A percentile compares a stretch with the other conserved stretches of the same genome.
Conservation (phyloP, 2,329 filamentous ascomycete genomes). For the Beauveria medogensis region DNA sequence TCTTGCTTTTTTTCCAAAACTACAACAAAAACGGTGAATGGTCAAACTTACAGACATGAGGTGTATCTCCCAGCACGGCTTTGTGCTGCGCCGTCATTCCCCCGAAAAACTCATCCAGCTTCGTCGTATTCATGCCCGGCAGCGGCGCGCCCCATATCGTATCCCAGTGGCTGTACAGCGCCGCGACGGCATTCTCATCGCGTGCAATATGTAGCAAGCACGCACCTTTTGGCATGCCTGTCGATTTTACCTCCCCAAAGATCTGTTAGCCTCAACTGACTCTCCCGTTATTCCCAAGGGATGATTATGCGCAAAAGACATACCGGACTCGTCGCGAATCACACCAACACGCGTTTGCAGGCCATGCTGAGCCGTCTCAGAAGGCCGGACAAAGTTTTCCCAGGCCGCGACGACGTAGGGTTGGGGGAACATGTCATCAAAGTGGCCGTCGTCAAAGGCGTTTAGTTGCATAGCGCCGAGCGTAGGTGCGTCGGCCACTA, state of each 20-base stretch:
- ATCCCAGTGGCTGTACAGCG: background rate
- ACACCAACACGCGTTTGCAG: background rate
- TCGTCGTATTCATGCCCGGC: conserved; percentile 10
- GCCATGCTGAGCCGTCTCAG: background rate
- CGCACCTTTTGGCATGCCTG: background rate
- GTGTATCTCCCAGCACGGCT: conserved; percentile 9
- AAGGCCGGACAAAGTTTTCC: background rate
- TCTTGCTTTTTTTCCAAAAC: too few relatives aligned
- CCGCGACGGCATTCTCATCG: conserved; percentile 11
- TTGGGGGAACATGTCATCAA: background rate
- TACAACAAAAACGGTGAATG: too few relatives aligned
- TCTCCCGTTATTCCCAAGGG: too few relatives aligned
- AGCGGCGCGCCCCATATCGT: conserved; percentile 8
- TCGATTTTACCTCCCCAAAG: too few relatives aligned
- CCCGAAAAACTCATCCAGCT: conserved; percentile 13
- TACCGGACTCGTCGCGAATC: conserved; percentile 2
- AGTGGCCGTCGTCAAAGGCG: background rate
- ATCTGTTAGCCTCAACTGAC: too few relatives aligned
- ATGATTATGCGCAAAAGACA: too few relatives aligned
- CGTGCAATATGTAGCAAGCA: conserved; percentile 5
- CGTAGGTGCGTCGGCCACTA: background rate
- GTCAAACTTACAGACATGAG: conserved; percentile 15
- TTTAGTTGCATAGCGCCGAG: background rate
- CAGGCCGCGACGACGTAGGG: background rate
- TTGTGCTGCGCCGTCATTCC: conserved; percentile 15